These are phyloP conservation scores for Polysphondylium violaceum DNA, from an alignment of 78 protist species.

Conservation along the genomic window DNA sequence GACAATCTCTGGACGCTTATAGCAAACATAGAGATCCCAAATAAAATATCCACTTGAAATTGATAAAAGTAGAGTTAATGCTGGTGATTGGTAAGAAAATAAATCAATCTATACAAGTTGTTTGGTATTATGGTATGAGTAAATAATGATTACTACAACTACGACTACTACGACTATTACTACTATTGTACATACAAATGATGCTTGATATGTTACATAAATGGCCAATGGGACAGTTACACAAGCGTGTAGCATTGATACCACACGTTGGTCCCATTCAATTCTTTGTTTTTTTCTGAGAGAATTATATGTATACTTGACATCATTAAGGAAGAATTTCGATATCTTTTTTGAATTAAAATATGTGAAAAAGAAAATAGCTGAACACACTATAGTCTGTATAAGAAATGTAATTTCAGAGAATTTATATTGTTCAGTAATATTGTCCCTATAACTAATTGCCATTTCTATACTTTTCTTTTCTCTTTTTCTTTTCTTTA, in stretches of 20 bases:
- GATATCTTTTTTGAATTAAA: neutral
- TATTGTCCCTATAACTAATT: neutral
- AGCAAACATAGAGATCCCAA: conserved; percentile 39
- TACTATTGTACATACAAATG: neutral
- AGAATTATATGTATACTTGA: neutral
- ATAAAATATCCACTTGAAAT: conserved; percentile 44
- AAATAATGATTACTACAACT: too few relatives aligned
- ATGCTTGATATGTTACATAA: neutral
- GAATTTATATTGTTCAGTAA: neutral
- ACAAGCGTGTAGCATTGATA: conserved; percentile 32
- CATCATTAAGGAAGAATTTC: neutral
- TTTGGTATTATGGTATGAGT: neutral
- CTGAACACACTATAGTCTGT: neutral
- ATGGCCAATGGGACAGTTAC: conserved; percentile 9
- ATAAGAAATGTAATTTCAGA: neutral
- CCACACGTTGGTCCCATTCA: conserved; percentile 50
- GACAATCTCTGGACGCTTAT: conserved; percentile 7
- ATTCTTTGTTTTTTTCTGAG: neutral
- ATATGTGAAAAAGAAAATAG: neutral
- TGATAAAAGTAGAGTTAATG: neutral
- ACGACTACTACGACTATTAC: too few relatives aligned
- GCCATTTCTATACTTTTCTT: too few relatives aligned
- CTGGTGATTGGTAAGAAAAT: neutral
- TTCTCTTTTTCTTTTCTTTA: too few relatives aligned
- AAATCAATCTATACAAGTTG: neutral